Conservation (phyloP, 305 asterid genomes). For the Fraxinus nigra region DNA sequence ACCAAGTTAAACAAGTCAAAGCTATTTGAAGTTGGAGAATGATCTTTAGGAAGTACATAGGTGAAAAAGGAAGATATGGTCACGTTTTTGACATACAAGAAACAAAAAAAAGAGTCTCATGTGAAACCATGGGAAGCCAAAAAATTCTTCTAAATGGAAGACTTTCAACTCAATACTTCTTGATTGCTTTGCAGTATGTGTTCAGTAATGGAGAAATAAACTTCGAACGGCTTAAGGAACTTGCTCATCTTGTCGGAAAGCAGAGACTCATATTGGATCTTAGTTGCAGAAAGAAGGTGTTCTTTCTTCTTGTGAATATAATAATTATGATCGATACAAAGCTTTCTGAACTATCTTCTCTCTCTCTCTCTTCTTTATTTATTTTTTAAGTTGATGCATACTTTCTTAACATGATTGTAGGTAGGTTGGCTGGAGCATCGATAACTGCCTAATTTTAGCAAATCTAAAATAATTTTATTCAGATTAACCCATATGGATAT, state of each 20-base stretch:
- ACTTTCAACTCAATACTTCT: conserved; percentile 21
- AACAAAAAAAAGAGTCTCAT: neutral
- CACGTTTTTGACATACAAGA: neutral
- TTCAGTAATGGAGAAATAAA: conserved; percentile 87
- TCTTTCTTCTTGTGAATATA: conserved; percentile 13
- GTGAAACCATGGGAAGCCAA: conserved; percentile 10
- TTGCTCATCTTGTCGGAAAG: conserved; percentile 68
- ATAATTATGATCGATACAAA: neutral
- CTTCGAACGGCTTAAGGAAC: conserved; percentile 75
- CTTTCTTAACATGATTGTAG: neutral
- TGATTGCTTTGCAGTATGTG: conserved; percentile 59
- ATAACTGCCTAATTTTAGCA: neutral
- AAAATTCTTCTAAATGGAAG: conserved; percentile 15
- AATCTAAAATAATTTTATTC: conserved; percentile 8
- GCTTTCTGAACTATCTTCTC: neutral
- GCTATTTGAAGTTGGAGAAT: conserved; percentile 15
- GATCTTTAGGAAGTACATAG: neutral
- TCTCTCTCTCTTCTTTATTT: neutral
- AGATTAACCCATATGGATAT: neutral
- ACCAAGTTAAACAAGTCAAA: neutral
- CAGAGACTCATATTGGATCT: conserved; percentile 86
- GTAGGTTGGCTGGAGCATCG: neutral
- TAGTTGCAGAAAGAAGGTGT: conserved; percentile 93
- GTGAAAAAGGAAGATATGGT: neutral
- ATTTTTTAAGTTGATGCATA: neutral